A percentile compares a stretch with the other conserved stretches of the same genome.
These are phyloP conservation scores for Clathrospora elynae DNA, from an alignment of 2,329 filamentous ascomycete genomes.

Conservation along the genomic window DNA sequence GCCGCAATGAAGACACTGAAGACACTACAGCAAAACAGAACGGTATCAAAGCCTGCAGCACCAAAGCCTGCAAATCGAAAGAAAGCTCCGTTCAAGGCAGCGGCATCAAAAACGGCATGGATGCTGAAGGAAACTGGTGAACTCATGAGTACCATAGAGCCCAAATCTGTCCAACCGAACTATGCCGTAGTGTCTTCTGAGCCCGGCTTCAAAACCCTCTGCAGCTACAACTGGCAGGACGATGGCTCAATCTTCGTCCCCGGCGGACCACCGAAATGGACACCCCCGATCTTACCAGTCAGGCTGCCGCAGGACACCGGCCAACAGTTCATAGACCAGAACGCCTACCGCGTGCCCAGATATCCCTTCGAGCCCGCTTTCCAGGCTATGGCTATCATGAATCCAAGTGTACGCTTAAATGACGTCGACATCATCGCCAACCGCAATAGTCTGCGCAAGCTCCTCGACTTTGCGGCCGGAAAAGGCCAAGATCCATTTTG, in stretches of 20 bases:
- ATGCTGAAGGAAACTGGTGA: constrained; percentile 15
- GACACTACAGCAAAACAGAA: too few relatives aligned
- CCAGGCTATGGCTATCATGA: constrained; percentile 23
- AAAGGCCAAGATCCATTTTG: constrained; percentile 32
- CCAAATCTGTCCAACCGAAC: constrained; percentile 10
- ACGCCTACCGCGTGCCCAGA: constrained; percentile 31
- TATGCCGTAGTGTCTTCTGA: constrained; percentile 15
- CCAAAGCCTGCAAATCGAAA: not conserved
- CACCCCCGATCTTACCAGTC: constrained; percentile 15
- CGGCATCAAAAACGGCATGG: constrained; percentile 19
- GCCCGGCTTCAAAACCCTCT: constrained; percentile 21
- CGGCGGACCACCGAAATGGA: constrained; percentile 29
- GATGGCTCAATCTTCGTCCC: constrained; percentile 21
- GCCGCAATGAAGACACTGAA: not conserved
- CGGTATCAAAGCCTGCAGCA: not conserved
- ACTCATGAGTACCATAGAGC: constrained; percentile 14
- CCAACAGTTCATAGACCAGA: constrained; percentile 33
- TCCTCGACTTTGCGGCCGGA: constrained; percentile 26
- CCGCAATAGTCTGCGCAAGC: constrained; percentile 25
- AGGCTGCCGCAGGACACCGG: constrained; percentile 16
- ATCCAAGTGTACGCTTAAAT: constrained; percentile 14
- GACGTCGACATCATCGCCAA: constrained; percentile 25
- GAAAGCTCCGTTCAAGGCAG: not conserved
- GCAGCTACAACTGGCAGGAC: constrained; percentile 31
- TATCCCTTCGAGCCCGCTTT: constrained; percentile 37